phyloP scores from a whole-genome alignment of 106 monocot genomes.

The Dendrobium officinale region DNA sequence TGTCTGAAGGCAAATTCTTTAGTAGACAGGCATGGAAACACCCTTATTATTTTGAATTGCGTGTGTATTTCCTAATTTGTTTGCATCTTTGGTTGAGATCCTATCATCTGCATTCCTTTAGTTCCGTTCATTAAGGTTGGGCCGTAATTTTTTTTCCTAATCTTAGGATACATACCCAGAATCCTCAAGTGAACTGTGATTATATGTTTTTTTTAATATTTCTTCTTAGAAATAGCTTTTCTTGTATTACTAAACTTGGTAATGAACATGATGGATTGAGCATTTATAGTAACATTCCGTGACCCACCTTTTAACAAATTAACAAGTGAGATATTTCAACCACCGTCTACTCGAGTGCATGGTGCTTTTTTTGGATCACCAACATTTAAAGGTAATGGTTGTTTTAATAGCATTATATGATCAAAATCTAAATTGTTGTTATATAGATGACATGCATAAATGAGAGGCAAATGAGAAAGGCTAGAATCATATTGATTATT shows the following conservation, averaged over 20 bases:
- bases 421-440: not conserved
- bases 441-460: not conserved
- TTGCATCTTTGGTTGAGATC: not conserved
- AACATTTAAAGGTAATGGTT: not conserved
- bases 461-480: too few species aligned
- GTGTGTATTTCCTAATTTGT: not conserved
- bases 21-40: not conserved
- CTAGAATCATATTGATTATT: too few species aligned
- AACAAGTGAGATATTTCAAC: not conserved
- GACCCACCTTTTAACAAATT: not conserved
- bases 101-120: not conserved
- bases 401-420: not conserved
- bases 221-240: not conserved
- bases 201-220: not conserved
- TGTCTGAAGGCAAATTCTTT: not conserved
- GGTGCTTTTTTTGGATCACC: not conserved
- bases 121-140: not conserved
- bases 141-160: not conserved
- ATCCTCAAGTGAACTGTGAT: not conserved
- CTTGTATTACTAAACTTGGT: not conserved
- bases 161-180: not conserved
- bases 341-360: not conserved
- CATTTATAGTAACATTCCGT: not conserved
- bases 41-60: not conserved
- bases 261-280: not conserved